These are phyloP conservation scores for Paradendryphiella salina DNA, from an alignment of 2,329 filamentous ascomycete species.

Conservation along the genomic window DNA sequence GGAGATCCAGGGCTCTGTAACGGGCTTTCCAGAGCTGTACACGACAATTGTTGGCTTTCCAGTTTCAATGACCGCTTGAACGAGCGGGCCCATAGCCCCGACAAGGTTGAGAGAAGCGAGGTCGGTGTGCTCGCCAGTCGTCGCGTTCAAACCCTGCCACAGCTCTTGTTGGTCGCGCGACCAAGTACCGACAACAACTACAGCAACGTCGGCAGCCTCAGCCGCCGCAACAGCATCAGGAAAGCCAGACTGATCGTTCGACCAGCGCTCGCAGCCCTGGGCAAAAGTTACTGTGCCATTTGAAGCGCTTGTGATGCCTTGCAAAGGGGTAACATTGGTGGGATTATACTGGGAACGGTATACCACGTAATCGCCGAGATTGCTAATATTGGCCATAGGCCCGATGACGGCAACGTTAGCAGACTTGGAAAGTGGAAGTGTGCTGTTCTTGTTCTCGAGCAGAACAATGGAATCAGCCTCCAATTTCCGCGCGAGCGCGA, in stretches of 20 bases:
- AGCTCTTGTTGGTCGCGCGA: slow-evolving; percentile 72
- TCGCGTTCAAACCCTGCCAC: slow-evolving; percentile 71
- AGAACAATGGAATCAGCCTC: slow-evolving; percentile 72
- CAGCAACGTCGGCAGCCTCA: slow-evolving; percentile 68
- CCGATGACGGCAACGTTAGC: slow-evolving; percentile 74
- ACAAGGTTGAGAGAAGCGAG: slow-evolving; percentile 66
- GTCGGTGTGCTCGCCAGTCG: slow-evolving; percentile 75
- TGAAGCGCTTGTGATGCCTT: slow-evolving; percentile 65
- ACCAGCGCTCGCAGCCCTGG: slow-evolving; percentile 74
- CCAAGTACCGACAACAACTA: slow-evolving; percentile 77
- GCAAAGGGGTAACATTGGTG: slow-evolving; percentile 68
- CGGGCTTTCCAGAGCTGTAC: slow-evolving; percentile 69
- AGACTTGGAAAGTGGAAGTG: slow-evolving; percentile 67
- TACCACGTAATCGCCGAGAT: slow-evolving; percentile 76
- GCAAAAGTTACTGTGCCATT: slow-evolving; percentile 66
- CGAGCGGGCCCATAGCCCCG: slow-evolving; percentile 68
- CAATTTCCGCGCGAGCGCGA: slow-evolving; percentile 64
- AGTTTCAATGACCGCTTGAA: slow-evolving; percentile 68
- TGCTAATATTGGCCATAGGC: slow-evolving; percentile 63
- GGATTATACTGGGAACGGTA: slow-evolving; percentile 60
- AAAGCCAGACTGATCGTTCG: slow-evolving; percentile 68
- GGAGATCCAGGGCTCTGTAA: slow-evolving; percentile 74
- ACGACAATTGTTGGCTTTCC: slow-evolving; percentile 70
- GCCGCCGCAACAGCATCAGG: slow-evolving; percentile 67
- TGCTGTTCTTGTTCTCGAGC: slow-evolving; percentile 68